Base-by-base conservation (phyloP, 163 green algal genomes). In the Botryococcus braunii region DNA sequence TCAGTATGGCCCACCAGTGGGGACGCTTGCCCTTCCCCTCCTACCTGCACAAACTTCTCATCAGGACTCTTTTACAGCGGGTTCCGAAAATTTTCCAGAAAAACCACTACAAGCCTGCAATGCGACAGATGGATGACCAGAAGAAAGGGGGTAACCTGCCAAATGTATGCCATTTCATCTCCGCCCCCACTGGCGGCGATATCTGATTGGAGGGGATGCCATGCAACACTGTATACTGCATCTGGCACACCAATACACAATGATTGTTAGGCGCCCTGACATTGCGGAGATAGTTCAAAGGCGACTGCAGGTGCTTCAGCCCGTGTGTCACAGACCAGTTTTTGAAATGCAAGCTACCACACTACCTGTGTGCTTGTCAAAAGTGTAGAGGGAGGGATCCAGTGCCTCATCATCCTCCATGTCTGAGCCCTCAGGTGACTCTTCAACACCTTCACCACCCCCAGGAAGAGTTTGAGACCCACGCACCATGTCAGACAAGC, bases 151-250 rank as follows among this genome's bases (percentile, higher is more conserved):
- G 62, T 32, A 62, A 91, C 87, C 52, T 81, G 72, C 82, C 83
- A 95, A 8, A 95, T 47, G 61, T 83, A 93, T 1, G 80, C 88
- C 0, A 52, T 69, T 72, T 95, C 87, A 66, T 95, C 89, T 36
- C 83, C 80, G 35, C 89, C 85, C 27, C 89, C 89, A 38, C 74
- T 88, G 21, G 86, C 88, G 2, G 92, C 87, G 48, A 90, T 43
- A 49, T 87, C 86, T 13, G 73, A 21, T 21, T 79, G 75, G 0
- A 46, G 50, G 3, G 83, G 79, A 61, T 75, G 87, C 86, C 86
- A 95, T 0, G 86, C 86, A 17, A 91, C 88, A 31, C 85, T 62
- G 41, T 90, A 85, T 5, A 95, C 87, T n/a, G 79, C 76, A 63
- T 86, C 87, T 89, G 76, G 52, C 29, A 23, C 46, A 55, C 17